These are phyloP conservation scores for Tulasnella sp. DNA, from an alignment of 768 basidiomycete species.

Conservation along the genomic window DNA sequence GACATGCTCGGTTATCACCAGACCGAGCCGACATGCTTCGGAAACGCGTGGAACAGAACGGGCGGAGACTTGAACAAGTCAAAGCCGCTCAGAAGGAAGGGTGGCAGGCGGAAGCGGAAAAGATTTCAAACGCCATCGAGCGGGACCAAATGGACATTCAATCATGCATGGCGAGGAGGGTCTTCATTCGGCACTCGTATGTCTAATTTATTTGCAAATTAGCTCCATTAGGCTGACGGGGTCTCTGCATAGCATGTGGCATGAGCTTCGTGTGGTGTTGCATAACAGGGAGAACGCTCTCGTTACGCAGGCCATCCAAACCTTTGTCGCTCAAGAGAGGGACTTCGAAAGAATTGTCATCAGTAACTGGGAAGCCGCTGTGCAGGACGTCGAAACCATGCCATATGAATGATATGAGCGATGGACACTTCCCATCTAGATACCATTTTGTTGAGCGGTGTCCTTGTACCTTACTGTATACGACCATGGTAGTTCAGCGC, in stretches of 20 bases:
- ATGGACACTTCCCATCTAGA: neutral
- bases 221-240: too few relatives aligned
- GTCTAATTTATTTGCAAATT: slow-evolving; percentile 19
- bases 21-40: slow-evolving; percentile 82
- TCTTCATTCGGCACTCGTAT: slow-evolving; percentile 81
- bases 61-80: slow-evolving; percentile 64
- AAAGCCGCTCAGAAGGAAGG: slow-evolving; percentile 61
- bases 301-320: slow-evolving; percentile 58
- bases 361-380: slow-evolving; percentile 63
- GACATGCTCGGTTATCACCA: slow-evolving; percentile 78
- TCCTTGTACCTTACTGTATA: neutral
- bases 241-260: slow-evolving; percentile 64
- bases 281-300: slow-evolving; percentile 85
- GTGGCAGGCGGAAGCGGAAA: slow-evolving; percentile 81
- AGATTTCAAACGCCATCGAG: slow-evolving; percentile 57
- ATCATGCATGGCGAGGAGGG: slow-evolving; percentile 59
- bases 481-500: neutral
- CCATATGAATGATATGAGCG: slow-evolving; percentile 53
- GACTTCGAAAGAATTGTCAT: slow-evolving; percentile 51
- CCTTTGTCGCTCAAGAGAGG: slow-evolving; percentile 63
- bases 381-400: slow-evolving; percentile 65
- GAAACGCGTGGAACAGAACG: slow-evolving; percentile 70
- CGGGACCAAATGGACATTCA: slow-evolving; percentile 76
- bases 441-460: too few relatives aligned
- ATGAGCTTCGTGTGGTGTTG: slow-evolving; percentile 83